Percentiles rank a stretch among this genome's conserved stretches.
These are phyloP conservation scores for Serendipita sp. DNA, from an alignment of 768 basidiomycete genomes.

Conservation along the genomic window DNA sequence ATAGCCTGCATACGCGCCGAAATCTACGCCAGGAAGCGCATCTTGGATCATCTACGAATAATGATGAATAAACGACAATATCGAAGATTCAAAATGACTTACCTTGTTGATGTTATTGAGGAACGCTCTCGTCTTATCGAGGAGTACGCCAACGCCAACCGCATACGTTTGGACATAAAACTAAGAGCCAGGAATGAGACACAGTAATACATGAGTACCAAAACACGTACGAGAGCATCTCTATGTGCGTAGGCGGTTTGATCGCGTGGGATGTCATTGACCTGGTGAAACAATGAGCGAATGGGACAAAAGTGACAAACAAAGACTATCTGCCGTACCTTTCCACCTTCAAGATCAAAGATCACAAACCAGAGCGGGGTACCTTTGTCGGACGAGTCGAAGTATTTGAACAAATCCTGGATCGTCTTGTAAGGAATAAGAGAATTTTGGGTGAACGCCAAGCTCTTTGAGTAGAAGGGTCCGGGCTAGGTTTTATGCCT, in stretches of 20 bases:
- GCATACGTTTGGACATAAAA: slow-evolving; percentile 10
- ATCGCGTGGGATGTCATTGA: slow-evolving; percentile 9
- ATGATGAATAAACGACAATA: not conserved
- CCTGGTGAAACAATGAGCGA: not conserved
- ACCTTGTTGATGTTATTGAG: slow-evolving; percentile 8
- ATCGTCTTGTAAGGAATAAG: slow-evolving; percentile 8
- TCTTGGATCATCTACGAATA: not conserved
- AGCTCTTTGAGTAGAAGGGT: slow-evolving; percentile 11
- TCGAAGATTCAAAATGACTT: not conserved
- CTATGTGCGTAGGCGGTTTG: slow-evolving; percentile 8
- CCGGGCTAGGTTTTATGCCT: not conserved
- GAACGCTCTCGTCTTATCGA: slow-evolving; percentile 4
- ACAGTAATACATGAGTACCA: not conserved
- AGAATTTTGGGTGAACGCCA: slow-evolving; percentile 4
- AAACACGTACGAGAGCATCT: slow-evolving; percentile 6
- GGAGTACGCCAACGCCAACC: not conserved
- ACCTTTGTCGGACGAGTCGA: slow-evolving; percentile 5
- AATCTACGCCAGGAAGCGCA: slow-evolving; percentile 7
- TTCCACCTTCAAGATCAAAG: slow-evolving; percentile 10
- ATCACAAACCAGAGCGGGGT: slow-evolving; percentile 9
- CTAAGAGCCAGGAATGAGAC: not conserved
- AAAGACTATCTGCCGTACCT: not conserved
- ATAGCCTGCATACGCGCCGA: slow-evolving; percentile 11
- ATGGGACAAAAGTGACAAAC: too few species aligned
- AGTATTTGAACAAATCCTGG: slow-evolving; percentile 7